Evolutionary conservation across 345 rosid species (phyloP), one percentile per base, ranked within the genome.

Genomic region (Boechera stricta): DNA sequence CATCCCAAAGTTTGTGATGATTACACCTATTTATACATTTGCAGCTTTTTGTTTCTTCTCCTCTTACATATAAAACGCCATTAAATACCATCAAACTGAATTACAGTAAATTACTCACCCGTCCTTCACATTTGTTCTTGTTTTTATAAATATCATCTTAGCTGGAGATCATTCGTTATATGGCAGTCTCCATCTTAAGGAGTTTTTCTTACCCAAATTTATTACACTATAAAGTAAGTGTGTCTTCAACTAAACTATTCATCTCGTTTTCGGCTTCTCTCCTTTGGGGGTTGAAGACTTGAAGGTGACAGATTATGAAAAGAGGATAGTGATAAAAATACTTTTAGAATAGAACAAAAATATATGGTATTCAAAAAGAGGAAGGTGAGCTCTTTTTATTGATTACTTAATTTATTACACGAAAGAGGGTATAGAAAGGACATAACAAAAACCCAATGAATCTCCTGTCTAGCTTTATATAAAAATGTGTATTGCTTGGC

Each of bases 1-100:
- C 83, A 84, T 89, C 90, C 52, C 35, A 72, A 60, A 56, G 83
- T 70, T 49, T 81, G 87, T 87, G 80, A 83, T 84, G 85, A 88
- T 86, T 84, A 81, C 81, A 64, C 64, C 79, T 69, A 74, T 73
- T 77, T 64, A 55, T 74, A 29, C 59, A 66, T 58, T 67, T 74
- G 80, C 64, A 77, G 67, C 71, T 55, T 76, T 69, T 62, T 29
- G 36, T 38, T 47, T 74, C 28, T 74, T 54, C 61, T 55, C 71
- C 64, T 69, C 64, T 73, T 65, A 58, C 71, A 24, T 75, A 71
- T 51, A 68, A 57, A 63, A 9, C 59, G 2, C 59, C 67, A 70
- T 70, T 69, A 41, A 69, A 29, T 76, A 41, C 69, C 42, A 45
- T 33, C 66, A 42, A 36, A 41, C 44, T 64, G 39, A 18, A 54